Base-by-base conservation (phyloP, 768 basidiomycete genomes). In the Mycena epipterygia region DNA sequence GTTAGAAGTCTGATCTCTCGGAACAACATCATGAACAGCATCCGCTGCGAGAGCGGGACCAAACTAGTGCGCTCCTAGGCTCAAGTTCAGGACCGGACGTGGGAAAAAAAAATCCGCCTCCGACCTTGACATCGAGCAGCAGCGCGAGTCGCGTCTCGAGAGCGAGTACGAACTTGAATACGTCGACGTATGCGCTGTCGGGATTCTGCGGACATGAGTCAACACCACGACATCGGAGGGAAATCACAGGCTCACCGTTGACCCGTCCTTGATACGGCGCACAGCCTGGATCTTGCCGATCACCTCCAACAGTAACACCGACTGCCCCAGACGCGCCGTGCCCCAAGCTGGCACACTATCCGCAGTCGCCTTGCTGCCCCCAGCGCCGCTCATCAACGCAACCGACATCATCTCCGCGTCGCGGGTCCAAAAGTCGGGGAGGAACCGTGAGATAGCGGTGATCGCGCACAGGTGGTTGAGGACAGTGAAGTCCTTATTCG, bases 361-460 rank as follows among this genome's bases (percentile, higher is more conserved):
- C 48, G 72, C 58, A 35, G 75, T 53, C 61, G 70, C 63, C 73
- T 79, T 60, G 76, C 71, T 61, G 14, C 76, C 79, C 9, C 75
- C 76, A 12, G 83, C 78, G 69, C 89, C 88, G 65, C 86, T 89
- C 85, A 91, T 87, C 46, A 94, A 76, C 13, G 90, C 93, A 3
- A 94, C 85, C 5, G 90, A 84, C 73, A 93, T 81, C 93, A 95
- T 94, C 73, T 94, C 93, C 8, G 89, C 83, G 76, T 94, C 89
- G 27, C 87, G 84, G 9, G 84, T 84, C 92, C 91, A 94, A 73
- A 90, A 89, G 68, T 89, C 89, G 2, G 87, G 84, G 19, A 93
- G 80, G 74, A 88, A 87, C 33, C 83, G 85, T 6, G 88, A 82
- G 63, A 92, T 73, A 2, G 87, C 83, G 17, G 83, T 80, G 52